A percentile compares a stretch with the other conserved stretches of the same genome.
Conservation (phyloP, 495 filamentous ascomycete species). For the Aspergillus saccharolyticus region DNA sequence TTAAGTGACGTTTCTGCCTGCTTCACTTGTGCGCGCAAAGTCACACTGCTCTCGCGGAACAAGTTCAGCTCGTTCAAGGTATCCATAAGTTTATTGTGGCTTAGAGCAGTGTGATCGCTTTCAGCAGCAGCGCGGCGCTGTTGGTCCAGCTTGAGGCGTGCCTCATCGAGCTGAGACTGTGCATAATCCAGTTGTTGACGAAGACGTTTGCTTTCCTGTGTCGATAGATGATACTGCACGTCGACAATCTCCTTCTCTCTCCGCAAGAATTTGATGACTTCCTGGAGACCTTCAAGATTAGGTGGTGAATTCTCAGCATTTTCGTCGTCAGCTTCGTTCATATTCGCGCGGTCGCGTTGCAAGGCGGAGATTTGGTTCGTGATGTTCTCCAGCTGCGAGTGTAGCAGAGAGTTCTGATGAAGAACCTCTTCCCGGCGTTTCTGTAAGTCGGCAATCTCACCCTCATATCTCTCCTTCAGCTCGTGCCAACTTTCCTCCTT, state of each 20-base stretch:
- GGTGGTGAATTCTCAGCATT: slow-evolving; percentile 37
- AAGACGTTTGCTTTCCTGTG: slow-evolving; percentile 78
- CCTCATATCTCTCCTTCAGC: slow-evolving; percentile 70
- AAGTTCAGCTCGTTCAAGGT: slow-evolving; percentile 92
- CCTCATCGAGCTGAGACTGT: slow-evolving; percentile 80
- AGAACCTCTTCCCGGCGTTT: slow-evolving; percentile 72
- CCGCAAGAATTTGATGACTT: slow-evolving; percentile 85
- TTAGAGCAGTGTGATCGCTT: slow-evolving; percentile 60
- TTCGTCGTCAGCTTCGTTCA: slow-evolving; percentile 42
- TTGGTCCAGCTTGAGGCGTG: slow-evolving; percentile 77
- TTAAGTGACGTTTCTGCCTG: slow-evolving; percentile 68
- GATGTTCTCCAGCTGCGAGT: slow-evolving; percentile 81
- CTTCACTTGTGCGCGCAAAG: slow-evolving; percentile 77
- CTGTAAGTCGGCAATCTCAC: slow-evolving; percentile 73
- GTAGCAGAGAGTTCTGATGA: slow-evolving; percentile 80
- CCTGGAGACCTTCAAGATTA: slow-evolving; percentile 69
- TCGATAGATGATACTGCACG: slow-evolving; percentile 82
- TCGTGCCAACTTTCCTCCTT: slow-evolving; percentile 86
- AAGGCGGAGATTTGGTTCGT: slow-evolving; percentile 70
- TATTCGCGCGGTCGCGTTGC: slow-evolving; percentile 61
- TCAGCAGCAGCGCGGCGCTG: slow-evolving; percentile 76
- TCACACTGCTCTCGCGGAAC: slow-evolving; percentile 87
- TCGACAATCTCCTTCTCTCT: slow-evolving; percentile 97
- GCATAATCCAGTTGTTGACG: slow-evolving; percentile 86
- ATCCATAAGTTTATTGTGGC: slow-evolving; percentile 83